Evolutionary conservation across 129 eudicot genomes (phyloP), one percentile per base, ranked within the genome.

Genomic region (Helianthus tuberosus): DNA sequence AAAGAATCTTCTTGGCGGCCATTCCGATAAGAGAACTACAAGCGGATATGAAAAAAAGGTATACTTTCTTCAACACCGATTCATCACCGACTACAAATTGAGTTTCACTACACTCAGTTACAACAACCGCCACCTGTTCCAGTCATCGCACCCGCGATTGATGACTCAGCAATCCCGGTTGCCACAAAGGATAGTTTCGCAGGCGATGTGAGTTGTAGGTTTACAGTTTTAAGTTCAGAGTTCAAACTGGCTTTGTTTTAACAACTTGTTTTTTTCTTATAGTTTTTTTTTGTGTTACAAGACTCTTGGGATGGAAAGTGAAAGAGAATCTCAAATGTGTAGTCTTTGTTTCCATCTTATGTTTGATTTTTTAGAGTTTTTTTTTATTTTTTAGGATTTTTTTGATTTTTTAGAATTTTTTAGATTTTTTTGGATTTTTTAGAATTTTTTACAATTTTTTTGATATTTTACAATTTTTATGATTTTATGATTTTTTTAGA

Each of bases 1-100:
- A 90, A 85, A 76, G 94, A 83, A 55, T 84, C 83, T 8, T 90
- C 76, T 83, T 90, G 83, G 94, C 96, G 64, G 89, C 96, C 6
- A 86, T 90, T 23, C 94, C 94, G 6, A 88, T 90, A 9, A 77
- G 94, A 69, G 96, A 90, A 78, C 62, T 90, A 55, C 87, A 76
- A 68, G 84, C 75, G 17, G 93, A 90, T 83, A 72, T 87, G 38
- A 85, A 87, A 81, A 90, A 77, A 75, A n/a, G 96, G 96, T 47
- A 68, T 87, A 60, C 75, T 67, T 66, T 78, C 87, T 36, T 63
- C 68, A 7, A 84, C 86, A 6, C 87, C 95, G 10, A 74, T 81
- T 81, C 95, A 83, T 79, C 95, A 81, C 6, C n/a, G n/a, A n/a
- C n/a, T n/a, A n/a, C n/a, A n/a, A n/a, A n/a, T n/a, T n/a, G n/a